Evolutionary conservation across 1,139 yeast species (phyloP).

Genomic region (Sugiyamaella castrensis): DNA sequence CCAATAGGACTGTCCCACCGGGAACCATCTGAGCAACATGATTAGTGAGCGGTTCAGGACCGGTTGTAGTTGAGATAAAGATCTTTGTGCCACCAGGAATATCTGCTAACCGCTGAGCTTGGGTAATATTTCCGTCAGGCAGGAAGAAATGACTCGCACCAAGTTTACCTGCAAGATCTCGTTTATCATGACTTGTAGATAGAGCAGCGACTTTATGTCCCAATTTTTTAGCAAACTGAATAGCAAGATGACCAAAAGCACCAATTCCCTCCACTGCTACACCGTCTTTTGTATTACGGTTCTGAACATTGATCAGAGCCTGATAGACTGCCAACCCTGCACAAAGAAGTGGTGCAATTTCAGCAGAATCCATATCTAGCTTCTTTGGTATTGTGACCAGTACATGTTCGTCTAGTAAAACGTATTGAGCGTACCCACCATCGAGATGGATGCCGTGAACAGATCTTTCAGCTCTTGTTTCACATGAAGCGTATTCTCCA

Average conservation of each 20-base stretch:
- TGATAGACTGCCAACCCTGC: constrained; percentile 64
- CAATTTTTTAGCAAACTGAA: constrained; percentile 51
- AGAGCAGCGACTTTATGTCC: constrained; percentile 49
- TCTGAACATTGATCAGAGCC: constrained; percentile 45
- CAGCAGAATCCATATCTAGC: constrained; percentile 35
- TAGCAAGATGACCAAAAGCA: constrained; percentile 56
- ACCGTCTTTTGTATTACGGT: constrained; percentile 43
- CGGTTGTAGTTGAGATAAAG: constrained; percentile 1
- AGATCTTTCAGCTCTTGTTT: too few species aligned
- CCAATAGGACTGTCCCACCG: constrained; percentile 30
- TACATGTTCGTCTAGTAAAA: constrained; percentile 52
- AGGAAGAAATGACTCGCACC: constrained; percentile 32
- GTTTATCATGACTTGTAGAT: constrained; percentile 46
- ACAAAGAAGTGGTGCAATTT: constrained; percentile 64
- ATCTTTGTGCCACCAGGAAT: constrained; percentile 14
- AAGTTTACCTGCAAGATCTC: constrained; percentile 43
- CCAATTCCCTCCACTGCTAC: constrained; percentile 56
- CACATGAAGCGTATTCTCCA: constrained; percentile 44
- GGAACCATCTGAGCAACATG: constrained; percentile 26
- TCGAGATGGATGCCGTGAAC: constrained; percentile 39
- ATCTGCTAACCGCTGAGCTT: constrained; percentile 13
- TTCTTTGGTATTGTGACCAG: constrained; percentile 54
- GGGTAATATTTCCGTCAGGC: constrained; percentile 8
- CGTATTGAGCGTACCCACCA: constrained; percentile 62
- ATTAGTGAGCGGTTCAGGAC: constrained; percentile 26